Conservation (phyloP, 768 basidiomycete genomes). For the Butyriboletus loyo region DNA sequence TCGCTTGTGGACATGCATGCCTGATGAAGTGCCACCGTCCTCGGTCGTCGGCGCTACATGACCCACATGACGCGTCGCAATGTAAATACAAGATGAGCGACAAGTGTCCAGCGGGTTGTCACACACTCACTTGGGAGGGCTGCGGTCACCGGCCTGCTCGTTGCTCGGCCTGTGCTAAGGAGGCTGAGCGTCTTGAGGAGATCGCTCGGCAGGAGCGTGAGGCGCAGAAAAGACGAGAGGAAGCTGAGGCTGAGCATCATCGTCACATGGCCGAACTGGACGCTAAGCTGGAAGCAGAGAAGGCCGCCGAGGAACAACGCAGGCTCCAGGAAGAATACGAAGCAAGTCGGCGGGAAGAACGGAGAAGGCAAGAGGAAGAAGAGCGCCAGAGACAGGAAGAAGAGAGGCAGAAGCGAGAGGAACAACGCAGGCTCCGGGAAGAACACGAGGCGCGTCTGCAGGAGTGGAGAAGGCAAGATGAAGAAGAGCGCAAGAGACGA, state of each 20-base stretch:
- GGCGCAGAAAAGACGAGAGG: too few relatives aligned
- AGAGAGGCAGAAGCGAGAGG: too few relatives aligned
- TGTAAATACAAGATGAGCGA: constrained; percentile 38
- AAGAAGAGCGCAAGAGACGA: too few relatives aligned
- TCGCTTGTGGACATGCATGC: constrained; percentile 43
- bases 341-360: too few relatives aligned
- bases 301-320: constrained; percentile 10
- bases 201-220: constrained; percentile 37
- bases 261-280: constrained; percentile 40
- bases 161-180: constrained; percentile 48
- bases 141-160: constrained; percentile 30
- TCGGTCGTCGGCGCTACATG: constrained; percentile 36
- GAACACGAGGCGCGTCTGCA: too few relatives aligned
- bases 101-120: constrained; percentile 43
- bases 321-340: too few relatives aligned
- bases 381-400: too few relatives aligned
- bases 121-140: constrained; percentile 44
- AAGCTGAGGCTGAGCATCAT: constrained; percentile 40
- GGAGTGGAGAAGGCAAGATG: too few relatives aligned
- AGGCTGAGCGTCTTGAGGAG: constrained; percentile 35
- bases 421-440: too few relatives aligned
- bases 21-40: constrained; percentile 57
- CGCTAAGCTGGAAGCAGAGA: constrained; percentile 14
- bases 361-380: too few relatives aligned
- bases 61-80: constrained; percentile 28